Evolutionary conservation across 192 early-diverging fungal species (phyloP).

Genomic region (Diversispora epigaea): DNA sequence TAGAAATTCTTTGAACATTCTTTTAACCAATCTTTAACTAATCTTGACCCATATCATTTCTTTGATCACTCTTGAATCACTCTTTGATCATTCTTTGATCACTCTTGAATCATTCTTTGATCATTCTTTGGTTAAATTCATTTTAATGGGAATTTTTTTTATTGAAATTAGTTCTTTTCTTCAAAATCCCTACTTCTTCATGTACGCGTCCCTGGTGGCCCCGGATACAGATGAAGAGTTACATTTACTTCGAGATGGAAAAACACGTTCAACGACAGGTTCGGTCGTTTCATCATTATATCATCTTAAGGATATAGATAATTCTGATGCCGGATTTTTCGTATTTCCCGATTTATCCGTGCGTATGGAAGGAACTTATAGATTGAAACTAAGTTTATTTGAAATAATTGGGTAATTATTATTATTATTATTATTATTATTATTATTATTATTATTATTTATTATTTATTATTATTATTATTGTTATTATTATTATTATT

Average conservation of each 20-base stretch:
- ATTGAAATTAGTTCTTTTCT: constrained; percentile 40
- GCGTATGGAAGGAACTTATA: constrained; percentile 88
- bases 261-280: constrained; percentile 83
- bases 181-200: constrained; percentile 94
- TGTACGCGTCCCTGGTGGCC: constrained; percentile 90
- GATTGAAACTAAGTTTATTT: constrained; percentile 84
- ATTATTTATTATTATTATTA: constrained; percentile 4
- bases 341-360: constrained; percentile 95
- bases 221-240: constrained; percentile 81
- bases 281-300: constrained; percentile 92
- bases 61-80: no score
- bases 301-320: constrained; percentile 84
- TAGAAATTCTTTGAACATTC: no score
- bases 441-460: neutral
- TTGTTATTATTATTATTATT: neutral
- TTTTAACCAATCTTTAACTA: no score
- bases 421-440: neutral
- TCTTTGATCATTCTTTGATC: no score
- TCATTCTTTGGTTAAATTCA: no score
- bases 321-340: constrained; percentile 91
- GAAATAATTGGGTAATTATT: constrained; percentile 77
- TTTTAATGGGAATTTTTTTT: no score
- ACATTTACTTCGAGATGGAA: constrained; percentile 85
- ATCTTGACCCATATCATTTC: no score
- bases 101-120: no score